phyloP scores from a whole-genome alignment of 805 yeast genomes.

The Metschnikowia lochheadii region DNA sequence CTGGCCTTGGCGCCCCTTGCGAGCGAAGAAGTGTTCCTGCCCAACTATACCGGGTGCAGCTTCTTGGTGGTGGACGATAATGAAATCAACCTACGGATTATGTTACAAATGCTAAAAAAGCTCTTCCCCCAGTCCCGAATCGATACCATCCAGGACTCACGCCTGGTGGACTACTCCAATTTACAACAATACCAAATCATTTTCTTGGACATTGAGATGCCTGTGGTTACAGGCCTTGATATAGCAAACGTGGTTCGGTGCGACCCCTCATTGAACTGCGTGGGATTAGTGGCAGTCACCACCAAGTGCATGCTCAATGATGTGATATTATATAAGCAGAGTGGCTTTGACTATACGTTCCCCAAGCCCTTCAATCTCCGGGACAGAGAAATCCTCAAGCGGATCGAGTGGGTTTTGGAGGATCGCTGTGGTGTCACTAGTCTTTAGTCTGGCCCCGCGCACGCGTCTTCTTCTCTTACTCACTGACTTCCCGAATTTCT shows the following conservation, averaged over 20 bases:
- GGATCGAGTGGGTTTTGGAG: conserved; percentile 17
- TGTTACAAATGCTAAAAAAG: conserved; percentile 28
- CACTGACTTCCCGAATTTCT: neutral
- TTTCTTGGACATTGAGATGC: conserved; percentile 46
- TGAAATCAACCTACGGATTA: conserved; percentile 35
- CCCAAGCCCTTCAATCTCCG: conserved; percentile 34
- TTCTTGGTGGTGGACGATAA: conserved; percentile 40
- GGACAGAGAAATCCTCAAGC: conserved; percentile 17
- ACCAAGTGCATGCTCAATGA: conserved; percentile 29
- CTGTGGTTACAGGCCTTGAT: conserved; percentile 37
- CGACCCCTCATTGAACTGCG: conserved; percentile 12
- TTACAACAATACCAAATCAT: conserved; percentile 20
- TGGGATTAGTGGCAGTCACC: conserved; percentile 41
- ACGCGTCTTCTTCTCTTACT: too few relatives aligned
- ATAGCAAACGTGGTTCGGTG: conserved; percentile 23
- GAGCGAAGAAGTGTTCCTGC: conserved; percentile 2
- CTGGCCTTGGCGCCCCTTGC: neutral
- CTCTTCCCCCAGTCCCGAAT: conserved; percentile 32
- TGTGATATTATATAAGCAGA: conserved; percentile 25
- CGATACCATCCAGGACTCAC: conserved; percentile 27
- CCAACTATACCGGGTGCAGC: conserved; percentile 14
- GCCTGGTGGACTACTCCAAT: conserved; percentile 24
- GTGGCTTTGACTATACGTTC: conserved; percentile 41
- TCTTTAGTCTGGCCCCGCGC: neutral
- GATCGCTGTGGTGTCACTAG: conserved; percentile 4